Conservation (phyloP, 2,329 filamentous ascomycete species). For the Arthrobotrys pseudoclavata region DNA sequence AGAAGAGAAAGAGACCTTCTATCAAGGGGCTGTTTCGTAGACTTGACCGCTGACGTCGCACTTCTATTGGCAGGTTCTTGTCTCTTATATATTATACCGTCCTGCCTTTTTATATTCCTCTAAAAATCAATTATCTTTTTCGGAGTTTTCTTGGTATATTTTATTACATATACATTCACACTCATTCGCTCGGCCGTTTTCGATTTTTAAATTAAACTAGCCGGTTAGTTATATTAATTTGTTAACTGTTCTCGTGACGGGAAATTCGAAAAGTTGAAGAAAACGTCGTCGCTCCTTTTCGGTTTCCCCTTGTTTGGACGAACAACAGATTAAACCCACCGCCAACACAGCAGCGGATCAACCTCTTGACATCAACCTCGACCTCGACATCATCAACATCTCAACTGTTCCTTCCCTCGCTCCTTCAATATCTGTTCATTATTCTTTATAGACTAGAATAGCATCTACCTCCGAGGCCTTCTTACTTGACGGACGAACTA, state of each 20-base stretch:
- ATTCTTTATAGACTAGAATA: neutral
- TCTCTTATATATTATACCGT: conserved; percentile 5
- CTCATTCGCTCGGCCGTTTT: neutral
- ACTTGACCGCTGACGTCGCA: conserved; percentile 22
- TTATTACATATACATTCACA: neutral
- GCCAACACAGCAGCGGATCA: conserved; percentile 6
- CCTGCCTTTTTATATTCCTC: conserved; percentile 1
- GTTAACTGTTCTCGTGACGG: conserved; percentile 3
- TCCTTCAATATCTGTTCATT: neutral
- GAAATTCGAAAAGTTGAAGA: neutral
- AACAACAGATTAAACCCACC: conserved; percentile 2
- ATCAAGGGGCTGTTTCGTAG: conserved; percentile 18
- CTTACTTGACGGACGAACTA: conserved; percentile 9
- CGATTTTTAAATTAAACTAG: neutral
- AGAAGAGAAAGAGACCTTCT: conserved; percentile 7
- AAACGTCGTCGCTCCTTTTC: conserved; percentile 32
- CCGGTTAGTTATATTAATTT: neutral
- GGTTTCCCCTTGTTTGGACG: conserved; percentile 9
- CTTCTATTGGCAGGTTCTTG: conserved; percentile 25
- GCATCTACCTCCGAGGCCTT: conserved; percentile 17
- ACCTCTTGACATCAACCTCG: neutral
- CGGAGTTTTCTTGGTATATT: neutral
- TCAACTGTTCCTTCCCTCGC: neutral
- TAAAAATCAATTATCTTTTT: neutral
- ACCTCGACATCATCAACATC: neutral